phyloP scores from a whole-genome alignment of 106 monocot species.

The Dendrobium nobile region DNA sequence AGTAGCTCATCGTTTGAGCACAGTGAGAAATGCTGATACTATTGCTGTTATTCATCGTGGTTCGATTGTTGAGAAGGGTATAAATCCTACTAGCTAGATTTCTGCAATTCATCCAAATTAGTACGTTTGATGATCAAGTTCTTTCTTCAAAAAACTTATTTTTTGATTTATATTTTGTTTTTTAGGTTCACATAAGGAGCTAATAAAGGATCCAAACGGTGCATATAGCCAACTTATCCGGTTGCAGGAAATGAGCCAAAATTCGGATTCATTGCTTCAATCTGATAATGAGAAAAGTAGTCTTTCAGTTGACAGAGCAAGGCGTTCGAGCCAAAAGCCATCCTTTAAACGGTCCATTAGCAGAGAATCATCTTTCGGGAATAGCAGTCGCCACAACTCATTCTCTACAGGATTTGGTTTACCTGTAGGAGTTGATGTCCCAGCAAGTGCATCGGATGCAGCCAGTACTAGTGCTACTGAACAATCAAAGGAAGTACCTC shows the following conservation, averaged over 20 bases:
- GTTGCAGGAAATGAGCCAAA: conserved; percentile 15
- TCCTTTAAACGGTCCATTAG: conserved; percentile 13
- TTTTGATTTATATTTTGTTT: neutral
- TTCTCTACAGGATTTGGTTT: neutral
- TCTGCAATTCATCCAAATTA: neutral
- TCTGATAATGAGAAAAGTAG: conserved; percentile 1
- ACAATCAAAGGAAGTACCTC: conserved; percentile 8
- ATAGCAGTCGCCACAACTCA: conserved; percentile 17
- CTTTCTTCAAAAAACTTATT: no score
- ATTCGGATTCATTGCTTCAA: neutral
- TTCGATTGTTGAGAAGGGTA: conserved; percentile 29
- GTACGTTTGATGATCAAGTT: no score
- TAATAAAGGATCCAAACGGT: conserved; percentile 18
- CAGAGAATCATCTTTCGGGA: conserved; percentile 16
- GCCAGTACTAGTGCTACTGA: neutral
- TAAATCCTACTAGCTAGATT: neutral
- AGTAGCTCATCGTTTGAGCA: conserved; percentile 37
- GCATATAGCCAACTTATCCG: conserved; percentile 24
- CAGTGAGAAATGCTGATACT: conserved; percentile 22
- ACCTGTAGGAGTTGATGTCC: conserved; percentile 11
- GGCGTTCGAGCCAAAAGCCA: conserved; percentile 3
- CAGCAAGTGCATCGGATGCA: neutral
- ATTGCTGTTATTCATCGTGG: conserved; percentile 30
- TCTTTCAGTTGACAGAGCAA: neutral
- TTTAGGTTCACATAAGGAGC: conserved; percentile 19